Conservation (phyloP, 495 filamentous ascomycete species). For the Aspergillus nidulans region DNA sequence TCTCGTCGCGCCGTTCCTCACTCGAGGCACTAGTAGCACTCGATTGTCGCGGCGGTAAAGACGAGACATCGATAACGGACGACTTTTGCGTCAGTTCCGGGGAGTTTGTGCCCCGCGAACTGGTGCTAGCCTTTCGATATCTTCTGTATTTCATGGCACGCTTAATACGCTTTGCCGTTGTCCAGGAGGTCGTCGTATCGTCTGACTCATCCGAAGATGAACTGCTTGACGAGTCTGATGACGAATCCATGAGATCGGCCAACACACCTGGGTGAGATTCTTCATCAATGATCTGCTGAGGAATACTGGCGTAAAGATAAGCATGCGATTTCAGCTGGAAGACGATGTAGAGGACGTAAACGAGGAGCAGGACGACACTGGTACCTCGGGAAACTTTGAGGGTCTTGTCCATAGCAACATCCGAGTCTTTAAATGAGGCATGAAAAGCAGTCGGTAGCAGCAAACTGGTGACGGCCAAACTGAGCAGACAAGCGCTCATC, state of each 20-base stretch:
- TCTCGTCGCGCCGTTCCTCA: slow-evolving; percentile 35
- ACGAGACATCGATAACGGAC: slow-evolving; percentile 19
- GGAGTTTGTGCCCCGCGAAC: slow-evolving; percentile 58
- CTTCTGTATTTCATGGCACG: slow-evolving; percentile 62
- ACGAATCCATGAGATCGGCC: slow-evolving; percentile 72
- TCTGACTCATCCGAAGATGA: slow-evolving; percentile 64
- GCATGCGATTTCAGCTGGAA: slow-evolving; percentile 91
- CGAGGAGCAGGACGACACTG: slow-evolving; percentile 78
- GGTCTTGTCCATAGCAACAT: slow-evolving; percentile 60
- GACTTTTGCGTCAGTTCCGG: slow-evolving; percentile 24
- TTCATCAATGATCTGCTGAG: slow-evolving; percentile 84
- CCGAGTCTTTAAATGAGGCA: slow-evolving; percentile 67
- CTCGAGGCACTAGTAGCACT: slow-evolving; percentile 26
- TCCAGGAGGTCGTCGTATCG: slow-evolving; percentile 62
- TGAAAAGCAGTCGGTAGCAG: slow-evolving; percentile 87
- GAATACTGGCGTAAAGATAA: slow-evolving; percentile 86
- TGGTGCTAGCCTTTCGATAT: slow-evolving; percentile 68
- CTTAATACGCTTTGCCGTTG: slow-evolving; percentile 69
- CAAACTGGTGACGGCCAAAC: slow-evolving; percentile 82
- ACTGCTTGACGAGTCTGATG: slow-evolving; percentile 56
- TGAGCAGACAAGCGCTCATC: slow-evolving; percentile 90
- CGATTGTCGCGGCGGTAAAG: slow-evolving; percentile 17
- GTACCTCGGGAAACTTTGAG: slow-evolving; percentile 85
- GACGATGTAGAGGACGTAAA: slow-evolving; percentile 80
- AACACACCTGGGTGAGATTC: slow-evolving; percentile 79